These are phyloP conservation scores for Suhomyces ambrosiae DNA, from an alignment of 1,139 yeast species.

Conservation along the genomic window DNA sequence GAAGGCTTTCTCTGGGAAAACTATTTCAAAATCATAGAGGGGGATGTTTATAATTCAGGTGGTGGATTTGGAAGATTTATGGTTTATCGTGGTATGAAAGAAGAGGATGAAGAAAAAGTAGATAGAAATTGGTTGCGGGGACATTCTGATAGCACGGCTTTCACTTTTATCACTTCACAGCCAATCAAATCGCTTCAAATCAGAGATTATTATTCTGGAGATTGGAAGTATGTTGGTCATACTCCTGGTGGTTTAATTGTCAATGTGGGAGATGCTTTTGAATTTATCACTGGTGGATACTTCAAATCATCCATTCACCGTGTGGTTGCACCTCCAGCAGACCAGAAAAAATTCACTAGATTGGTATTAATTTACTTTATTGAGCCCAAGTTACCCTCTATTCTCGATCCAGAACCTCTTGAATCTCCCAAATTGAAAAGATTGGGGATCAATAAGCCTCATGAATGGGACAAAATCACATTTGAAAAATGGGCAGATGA, in stretches of 20 bases:
- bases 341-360: slow-evolving; percentile 25
- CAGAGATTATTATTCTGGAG: slow-evolving; percentile 27
- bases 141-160: slow-evolving; percentile 33
- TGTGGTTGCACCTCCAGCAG: slow-evolving; percentile 32
- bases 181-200: slow-evolving; percentile 34
- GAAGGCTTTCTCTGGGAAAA: slow-evolving; percentile 37
- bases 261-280: slow-evolving; percentile 33
- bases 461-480: slow-evolving; percentile 22
- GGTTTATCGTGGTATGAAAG: slow-evolving; percentile 32
- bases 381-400: slow-evolving; percentile 20
- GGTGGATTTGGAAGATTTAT: slow-evolving; percentile 38
- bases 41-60: slow-evolving; percentile 29
- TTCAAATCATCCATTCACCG: slow-evolving; percentile 34
- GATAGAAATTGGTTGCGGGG: slow-evolving; percentile 30
- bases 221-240: slow-evolving; percentile 33
- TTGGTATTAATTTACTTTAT: slow-evolving; percentile 32
- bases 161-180: slow-evolving; percentile 33
- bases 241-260: slow-evolving; percentile 29
- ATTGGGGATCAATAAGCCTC: slow-evolving; percentile 17
- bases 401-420: slow-evolving; percentile 22
- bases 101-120: slow-evolving; percentile 25
- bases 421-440: slow-evolving; percentile 16
- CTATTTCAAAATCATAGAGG: slow-evolving; percentile 28
- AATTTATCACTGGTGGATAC: slow-evolving; percentile 33
- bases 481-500: slow-evolving; percentile 22